Evolutionary conservation across 495 filamentous ascomycete genomes (phyloP), one percentile per base, ranked within the genome.

Genomic region (Alectoria sarmentosa): DNA sequence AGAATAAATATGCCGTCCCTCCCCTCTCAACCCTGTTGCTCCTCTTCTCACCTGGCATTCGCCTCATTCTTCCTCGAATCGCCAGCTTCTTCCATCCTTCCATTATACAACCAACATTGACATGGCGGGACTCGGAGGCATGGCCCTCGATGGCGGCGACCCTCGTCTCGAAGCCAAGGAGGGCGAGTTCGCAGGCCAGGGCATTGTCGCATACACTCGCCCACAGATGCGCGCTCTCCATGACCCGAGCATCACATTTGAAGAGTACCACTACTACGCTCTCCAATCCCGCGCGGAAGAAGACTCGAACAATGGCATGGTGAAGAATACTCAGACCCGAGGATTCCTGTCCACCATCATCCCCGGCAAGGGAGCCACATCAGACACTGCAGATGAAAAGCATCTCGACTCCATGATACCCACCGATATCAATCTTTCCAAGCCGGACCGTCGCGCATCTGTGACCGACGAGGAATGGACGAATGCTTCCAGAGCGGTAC

Each of bases 401-500:
- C 7, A 28, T 48, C n/a, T 21, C 17, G 23, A 32, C 4, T 39
- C 46, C 6, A 37, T 26, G 21, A 55, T 62, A 3, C 48, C 52
- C 6, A 26, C 60, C 11, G 5, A 44, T 8, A 36, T 34, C 13
- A 66, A 62, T 30, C 26, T 46, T 9, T 57, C 58, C 14, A 59
- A 44, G 26, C 58, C 48, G 44, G 39, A 23, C n/a, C 48, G 58
- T n/a, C 64, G 64, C 48, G 64, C 64, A 34, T 57, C 48, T 8
- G 67, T 75, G 9, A 67, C 72, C 14, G 77, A 81, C 34, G 74
- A 77, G 32, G 79, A 81, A 58, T 81, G 79, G 79, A 67, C 71
- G 23, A 77, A 77, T 69, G 79, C 79, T 17, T 73, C 74, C 26
- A 72, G 79, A n/a, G 73, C 77, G 6, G 64, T 78, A 34, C 68